Evolutionary conservation across 1,284 basidiomycete genomes (phyloP), one percentile per base, ranked within the genome.

Genomic region (Apiotrichum laibachii): DNA sequence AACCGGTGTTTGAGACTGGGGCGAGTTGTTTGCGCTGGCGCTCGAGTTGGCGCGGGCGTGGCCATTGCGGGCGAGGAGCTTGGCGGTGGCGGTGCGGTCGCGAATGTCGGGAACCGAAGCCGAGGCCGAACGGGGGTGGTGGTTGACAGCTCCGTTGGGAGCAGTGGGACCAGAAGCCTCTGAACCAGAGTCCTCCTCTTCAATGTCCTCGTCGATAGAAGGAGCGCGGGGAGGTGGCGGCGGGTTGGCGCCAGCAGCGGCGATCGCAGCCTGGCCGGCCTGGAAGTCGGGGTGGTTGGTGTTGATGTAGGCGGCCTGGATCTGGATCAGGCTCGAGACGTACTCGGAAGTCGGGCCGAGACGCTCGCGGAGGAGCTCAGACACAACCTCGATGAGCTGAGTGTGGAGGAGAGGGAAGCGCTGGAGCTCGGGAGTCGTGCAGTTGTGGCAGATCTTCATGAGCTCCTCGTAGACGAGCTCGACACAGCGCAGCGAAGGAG

Each of bases 371-470:
- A 99, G 81, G 16, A 99, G 84, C 71, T 99, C 96, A 0, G 93
- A 97, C 18, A 99, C 92, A n/a, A 90, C 90, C 76, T 99, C 96
- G 67, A 99, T 88, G 34, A 99, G 81, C 72, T 96, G 93, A 0
- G 94, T 86, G 72, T 98, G 93, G 26, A 99, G 80, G 44, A 87
- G 83, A 18, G 96, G 96, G 83, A 98, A 99, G 22, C 95, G 86
- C 83, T 94, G 89, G n/a, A 99, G 82, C 79, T 98, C 96, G 54
- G 85, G 77, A 72, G 88, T 90, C 10, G 94, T 96, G 80, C 94
- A 97, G 75, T 95, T 98, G 78, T 99, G 96, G 79, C 96, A 99
- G 62, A 99, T 96, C 83, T 98, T 98, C 72, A 99, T 97, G 55
- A 99, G 81, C 78, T 99, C 96, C 77, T 99, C 96, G 76, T 99